Evolutionary conservation across 306 rosid genomes (phyloP).

Genomic region (Acacia melanoxylon): DNA sequence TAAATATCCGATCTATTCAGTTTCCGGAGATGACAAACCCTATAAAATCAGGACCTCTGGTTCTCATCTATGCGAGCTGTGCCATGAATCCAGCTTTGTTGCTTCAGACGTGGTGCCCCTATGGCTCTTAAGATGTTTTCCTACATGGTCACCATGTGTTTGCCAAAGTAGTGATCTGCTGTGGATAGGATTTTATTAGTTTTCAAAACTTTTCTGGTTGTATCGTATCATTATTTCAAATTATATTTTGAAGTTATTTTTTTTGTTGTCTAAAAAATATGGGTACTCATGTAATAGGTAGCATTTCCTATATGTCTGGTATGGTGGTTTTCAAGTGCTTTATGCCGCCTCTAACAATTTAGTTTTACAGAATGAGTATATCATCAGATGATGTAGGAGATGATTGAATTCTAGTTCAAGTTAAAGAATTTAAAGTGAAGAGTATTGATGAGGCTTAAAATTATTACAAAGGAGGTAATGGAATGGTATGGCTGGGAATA

Average conservation of each 20-base stretch:
- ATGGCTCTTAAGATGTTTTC: constrained; percentile 15
- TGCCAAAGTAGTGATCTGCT: constrained; percentile 19
- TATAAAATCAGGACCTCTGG: constrained; percentile 34
- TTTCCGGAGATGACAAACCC: constrained; percentile 36
- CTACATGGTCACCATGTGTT: not conserved
- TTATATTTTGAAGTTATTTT: constrained; percentile 11
- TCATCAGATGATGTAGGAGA: not conserved
- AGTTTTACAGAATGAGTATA: not conserved
- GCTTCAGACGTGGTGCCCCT: constrained; percentile 25
- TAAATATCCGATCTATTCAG: constrained; percentile 28
- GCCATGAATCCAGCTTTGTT: constrained; percentile 28
- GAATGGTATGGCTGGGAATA: not conserved
- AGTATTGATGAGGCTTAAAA: not conserved
- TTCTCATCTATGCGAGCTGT: not conserved
- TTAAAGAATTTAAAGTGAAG: not conserved
- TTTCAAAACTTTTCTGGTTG: constrained; percentile 29
- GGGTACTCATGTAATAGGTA: constrained; percentile 14
- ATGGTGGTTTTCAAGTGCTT: not conserved
- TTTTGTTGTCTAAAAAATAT: not conserved
- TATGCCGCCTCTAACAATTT: not conserved
- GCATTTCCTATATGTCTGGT: not conserved
- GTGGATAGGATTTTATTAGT: constrained; percentile 22
- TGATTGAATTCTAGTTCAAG: not conserved
- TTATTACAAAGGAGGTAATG: not conserved
- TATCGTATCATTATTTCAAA: constrained; percentile 18